Percentiles rank a stretch among this genome's conserved stretches.
Evolutionary conservation across 768 basidiomycete genomes (phyloP).

Genomic region (Inosperma sp.): DNA sequence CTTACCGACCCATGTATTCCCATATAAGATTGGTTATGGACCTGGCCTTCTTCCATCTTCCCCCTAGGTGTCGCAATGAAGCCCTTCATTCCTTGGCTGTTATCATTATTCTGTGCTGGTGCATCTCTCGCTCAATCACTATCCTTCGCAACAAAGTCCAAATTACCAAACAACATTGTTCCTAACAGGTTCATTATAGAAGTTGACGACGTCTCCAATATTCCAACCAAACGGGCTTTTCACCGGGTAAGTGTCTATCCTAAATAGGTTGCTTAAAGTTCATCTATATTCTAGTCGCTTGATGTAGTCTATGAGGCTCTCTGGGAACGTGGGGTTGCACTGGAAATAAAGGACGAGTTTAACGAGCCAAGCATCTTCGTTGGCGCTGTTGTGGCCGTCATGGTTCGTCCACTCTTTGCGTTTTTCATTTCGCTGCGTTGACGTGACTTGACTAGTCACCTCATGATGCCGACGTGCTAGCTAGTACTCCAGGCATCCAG

Average conservation of each 20-base stretch:
- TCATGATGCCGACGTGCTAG: conserved; percentile 47
- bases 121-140: no score
- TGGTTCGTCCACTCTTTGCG: conserved; percentile 30
- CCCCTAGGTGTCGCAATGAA: no score
- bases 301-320: conserved; percentile 45
- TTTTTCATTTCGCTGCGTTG: not conserved
- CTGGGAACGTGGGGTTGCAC: conserved; percentile 39
- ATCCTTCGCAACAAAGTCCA: conserved; percentile 34
- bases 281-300: conserved; percentile 36
- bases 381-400: conserved; percentile 51
- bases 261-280: not conserved
- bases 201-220: conserved; percentile 39
- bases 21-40: no score
- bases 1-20: no score
- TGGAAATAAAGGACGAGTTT: conserved; percentile 49
- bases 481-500: conserved; percentile 45
- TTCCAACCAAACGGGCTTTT: conserved; percentile 36
- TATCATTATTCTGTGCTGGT: no score
- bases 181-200: conserved; percentile 58
- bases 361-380: conserved; percentile 50
- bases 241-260: conserved; percentile 24
- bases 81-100: no score
- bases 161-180: conserved; percentile 29
- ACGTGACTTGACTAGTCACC: conserved; percentile 7
- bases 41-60: no score